Base-by-base conservation (phyloP, 2,329 filamentous ascomycete species). In the Pseudovirgaria hyperparasitica region DNA sequence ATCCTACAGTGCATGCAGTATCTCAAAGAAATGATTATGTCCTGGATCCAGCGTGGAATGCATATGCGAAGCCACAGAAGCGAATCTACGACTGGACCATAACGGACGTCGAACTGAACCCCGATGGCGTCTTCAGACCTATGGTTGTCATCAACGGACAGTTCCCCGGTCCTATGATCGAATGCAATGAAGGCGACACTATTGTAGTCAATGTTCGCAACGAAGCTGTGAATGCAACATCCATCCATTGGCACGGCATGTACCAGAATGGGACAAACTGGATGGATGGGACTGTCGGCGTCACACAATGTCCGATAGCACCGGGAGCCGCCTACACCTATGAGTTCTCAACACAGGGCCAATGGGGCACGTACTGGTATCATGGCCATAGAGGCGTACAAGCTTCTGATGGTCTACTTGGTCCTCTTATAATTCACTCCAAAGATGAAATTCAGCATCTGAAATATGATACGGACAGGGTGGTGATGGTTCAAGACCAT, bases 351-450 rank as follows among this genome's bases (percentile, higher is more conserved):
- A 69, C 28, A 6, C 16, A 24, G 10, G 54, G 19, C 64, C 32
- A 35, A 15, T 26, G 73, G 0, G 80, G 79, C 15, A 81, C 78
- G 1, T 85, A 82, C 50, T 85, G 79, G 80, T 86, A 85, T 39
- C 77, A 82, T 46, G 77, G 72, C 3, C 77, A 82, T 43, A 64
- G 65, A 13, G 62, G 63, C 35, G 71, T 66, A 15, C 76, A 80
- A 45, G 81, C 81, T 34, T 75, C 76, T 2, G 77, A 82, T 45
- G 76, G 77, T 6, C 58, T 80, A 4, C 62, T 75, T 14, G 74
- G 66, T 1, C 65, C 76, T 1, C 50, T 81, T 12, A 66, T 81
- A 27, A 58, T 81, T 10, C 69, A 79, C 26, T 61, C 19, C 13
- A 43, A 50, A 19, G 55, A 63, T 25, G 52, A 68, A 28, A 20